phyloP scores from a whole-genome alignment of 768 basidiomycete genomes.

The Boletus insuetus region DNA sequence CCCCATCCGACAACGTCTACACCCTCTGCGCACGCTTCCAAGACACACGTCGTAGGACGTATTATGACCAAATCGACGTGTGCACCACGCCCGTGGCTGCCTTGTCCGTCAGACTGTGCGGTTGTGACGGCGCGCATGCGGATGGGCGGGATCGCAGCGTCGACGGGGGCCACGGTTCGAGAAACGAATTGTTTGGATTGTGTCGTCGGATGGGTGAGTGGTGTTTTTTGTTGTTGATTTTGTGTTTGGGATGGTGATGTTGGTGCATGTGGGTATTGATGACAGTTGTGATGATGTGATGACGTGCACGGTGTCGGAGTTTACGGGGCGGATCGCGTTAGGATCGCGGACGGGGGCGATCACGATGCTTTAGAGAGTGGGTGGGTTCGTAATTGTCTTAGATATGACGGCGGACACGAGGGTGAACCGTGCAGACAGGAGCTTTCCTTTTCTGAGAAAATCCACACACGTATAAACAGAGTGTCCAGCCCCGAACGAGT shows the following conservation, averaged over 20 bases:
- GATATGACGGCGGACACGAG: no score
- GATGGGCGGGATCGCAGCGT: neutral
- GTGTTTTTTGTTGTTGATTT: no score
- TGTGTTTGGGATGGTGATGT: neutral
- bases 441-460: no score
- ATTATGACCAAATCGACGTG: slow-evolving; percentile 36
- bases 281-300: slow-evolving; percentile 10
- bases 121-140: neutral
- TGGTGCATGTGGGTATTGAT: neutral
- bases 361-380: neutral
- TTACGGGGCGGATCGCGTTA: slow-evolving; percentile 39
- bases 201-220: neutral
- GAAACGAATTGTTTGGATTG: neutral
- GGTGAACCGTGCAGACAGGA: no score
- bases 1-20: slow-evolving; percentile 35
- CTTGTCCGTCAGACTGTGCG: neutral
- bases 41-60: slow-evolving; percentile 40
- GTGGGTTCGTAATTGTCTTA: no score
- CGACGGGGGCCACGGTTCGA: neutral
- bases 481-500: no score
- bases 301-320: slow-evolving; percentile 43
- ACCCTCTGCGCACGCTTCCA: slow-evolving; percentile 38
- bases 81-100: neutral
- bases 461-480: no score
- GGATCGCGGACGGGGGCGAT: slow-evolving; percentile 37